phyloP scores from a whole-genome alignment of 306 rosid species.

The Delonix regia region DNA sequence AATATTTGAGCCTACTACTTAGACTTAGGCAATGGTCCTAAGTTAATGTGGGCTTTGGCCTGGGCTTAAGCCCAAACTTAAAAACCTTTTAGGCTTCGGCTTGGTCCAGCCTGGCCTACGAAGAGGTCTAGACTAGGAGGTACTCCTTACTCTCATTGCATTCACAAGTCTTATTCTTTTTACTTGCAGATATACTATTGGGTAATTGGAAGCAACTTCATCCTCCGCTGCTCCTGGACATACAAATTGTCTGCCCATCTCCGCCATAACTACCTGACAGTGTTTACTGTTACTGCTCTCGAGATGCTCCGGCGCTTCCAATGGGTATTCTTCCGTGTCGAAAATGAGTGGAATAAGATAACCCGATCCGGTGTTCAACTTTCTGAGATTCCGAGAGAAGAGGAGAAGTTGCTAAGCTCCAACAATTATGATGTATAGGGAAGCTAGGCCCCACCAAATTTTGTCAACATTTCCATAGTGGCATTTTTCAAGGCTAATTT shows the following conservation, averaged over 20 bases:
- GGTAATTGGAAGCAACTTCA: conserved; percentile 86
- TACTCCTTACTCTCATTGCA: conserved; percentile 3
- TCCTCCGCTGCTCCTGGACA: conserved; percentile 92
- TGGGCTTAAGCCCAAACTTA: too few species aligned
- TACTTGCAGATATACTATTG: conserved; percentile 78
- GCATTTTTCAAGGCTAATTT: conserved; percentile 30
- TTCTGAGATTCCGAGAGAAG: conserved; percentile 67
- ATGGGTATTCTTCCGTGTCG: conserved; percentile 94
- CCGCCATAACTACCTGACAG: conserved; percentile 92
- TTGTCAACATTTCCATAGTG: conserved; percentile 36
- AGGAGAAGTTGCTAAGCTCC: conserved; percentile 67
- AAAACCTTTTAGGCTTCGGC: too few species aligned
- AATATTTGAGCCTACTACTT: not conserved
- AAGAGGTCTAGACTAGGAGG: not conserved
- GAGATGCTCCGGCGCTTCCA: conserved; percentile 96
- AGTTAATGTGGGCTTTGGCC: not conserved
- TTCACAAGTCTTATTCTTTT: conserved; percentile 18
- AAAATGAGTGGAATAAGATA: conserved; percentile 87
- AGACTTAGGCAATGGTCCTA: not conserved
- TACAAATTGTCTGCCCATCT: conserved; percentile 95
- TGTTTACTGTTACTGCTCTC: conserved; percentile 69
- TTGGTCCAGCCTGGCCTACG: not conserved
- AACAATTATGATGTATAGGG: conserved; percentile 65
- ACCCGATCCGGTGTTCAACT: conserved; percentile 71
- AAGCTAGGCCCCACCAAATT: conserved; percentile 38